Conservation (phyloP, 257 asterid genomes). For the Nicotiana noctiflora region DNA sequence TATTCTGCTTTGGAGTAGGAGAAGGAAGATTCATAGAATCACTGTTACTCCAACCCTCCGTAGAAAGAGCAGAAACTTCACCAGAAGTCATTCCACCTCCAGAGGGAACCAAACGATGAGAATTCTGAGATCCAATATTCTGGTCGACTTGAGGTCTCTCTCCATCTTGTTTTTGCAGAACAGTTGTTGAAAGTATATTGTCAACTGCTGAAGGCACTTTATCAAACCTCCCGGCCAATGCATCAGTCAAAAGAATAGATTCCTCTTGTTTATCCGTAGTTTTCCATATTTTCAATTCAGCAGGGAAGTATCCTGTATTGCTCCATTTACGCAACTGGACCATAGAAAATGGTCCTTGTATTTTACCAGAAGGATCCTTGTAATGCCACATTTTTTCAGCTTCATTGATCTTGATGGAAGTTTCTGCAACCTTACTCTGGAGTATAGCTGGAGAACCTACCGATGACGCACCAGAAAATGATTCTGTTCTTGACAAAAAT, state of each 20-base stretch:
- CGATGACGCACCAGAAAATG: slow-evolving; percentile 33
- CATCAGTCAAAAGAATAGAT: slow-evolving; percentile 59
- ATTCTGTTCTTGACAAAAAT: slow-evolving; percentile 37
- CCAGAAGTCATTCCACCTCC: slow-evolving; percentile 17
- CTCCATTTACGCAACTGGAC: slow-evolving; percentile 91
- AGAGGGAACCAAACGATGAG: slow-evolving; percentile 6
- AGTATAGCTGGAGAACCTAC: slow-evolving; percentile 35
- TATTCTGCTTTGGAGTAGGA: slow-evolving; percentile 65
- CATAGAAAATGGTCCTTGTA: slow-evolving; percentile 91
- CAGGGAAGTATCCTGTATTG: slow-evolving; percentile 86
- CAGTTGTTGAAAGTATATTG: slow-evolving; percentile 17
- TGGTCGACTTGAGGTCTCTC: slow-evolving; percentile 32
- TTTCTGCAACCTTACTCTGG: slow-evolving; percentile 34
- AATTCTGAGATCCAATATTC: slow-evolving; percentile 20
- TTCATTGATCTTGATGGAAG: slow-evolving; percentile 57
- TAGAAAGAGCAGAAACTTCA: slow-evolving; percentile 27
- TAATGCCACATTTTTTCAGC: slow-evolving; percentile 88
- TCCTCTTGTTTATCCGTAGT: slow-evolving; percentile 46
- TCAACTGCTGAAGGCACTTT: slow-evolving; percentile 36
- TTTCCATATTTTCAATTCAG: slow-evolving; percentile 74
- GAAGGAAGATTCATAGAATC: slow-evolving; percentile 56
- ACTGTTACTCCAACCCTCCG: slow-evolving; percentile 39
- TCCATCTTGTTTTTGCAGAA: slow-evolving; percentile 14
- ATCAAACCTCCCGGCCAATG: slow-evolving; percentile 71
- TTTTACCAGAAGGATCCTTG: slow-evolving; percentile 91